phyloP scores from a whole-genome alignment of 1,139 yeast species.

The Ogataea hybrid region DNA sequence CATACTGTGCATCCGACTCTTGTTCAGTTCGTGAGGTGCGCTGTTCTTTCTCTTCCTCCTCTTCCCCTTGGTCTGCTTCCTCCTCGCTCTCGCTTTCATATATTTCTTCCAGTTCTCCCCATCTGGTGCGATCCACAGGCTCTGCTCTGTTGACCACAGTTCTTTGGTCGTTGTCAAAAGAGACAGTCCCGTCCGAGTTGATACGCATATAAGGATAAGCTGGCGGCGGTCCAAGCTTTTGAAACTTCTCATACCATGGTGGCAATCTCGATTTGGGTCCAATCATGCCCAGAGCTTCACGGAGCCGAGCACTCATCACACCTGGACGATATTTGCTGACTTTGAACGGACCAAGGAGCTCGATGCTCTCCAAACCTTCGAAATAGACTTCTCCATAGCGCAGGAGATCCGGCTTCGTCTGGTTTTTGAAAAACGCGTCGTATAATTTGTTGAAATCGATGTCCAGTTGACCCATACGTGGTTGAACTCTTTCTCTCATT shows the following conservation, averaged over 20 bases:
- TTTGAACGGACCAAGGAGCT: constrained; percentile 29
- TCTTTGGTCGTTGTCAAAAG: constrained; percentile 15
- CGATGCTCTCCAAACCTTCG: constrained; percentile 66
- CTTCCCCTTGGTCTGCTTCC: constrained; percentile 33
- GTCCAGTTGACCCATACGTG: constrained; percentile 84
- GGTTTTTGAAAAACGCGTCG: constrained; percentile 83
- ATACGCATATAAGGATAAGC: constrained; percentile 66
- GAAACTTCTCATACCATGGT: constrained; percentile 82
- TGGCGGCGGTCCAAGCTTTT: constrained; percentile 79
- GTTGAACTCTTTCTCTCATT: constrained; percentile 84
- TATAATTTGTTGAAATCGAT: constrained; percentile 80
- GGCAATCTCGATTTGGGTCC: constrained; percentile 49
- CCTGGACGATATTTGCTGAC: constrained; percentile 60
- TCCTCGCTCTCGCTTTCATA: constrained; percentile 39
- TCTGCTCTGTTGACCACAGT: constrained; percentile 25
- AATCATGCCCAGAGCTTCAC: constrained; percentile 69
- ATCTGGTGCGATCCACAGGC: constrained; percentile 33
- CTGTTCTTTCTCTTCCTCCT: background rate
- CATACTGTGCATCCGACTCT: constrained; percentile 24
- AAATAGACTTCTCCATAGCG: constrained; percentile 75
- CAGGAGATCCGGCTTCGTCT: constrained; percentile 67
- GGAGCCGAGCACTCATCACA: constrained; percentile 52
- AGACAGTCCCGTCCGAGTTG: constrained; percentile 35
- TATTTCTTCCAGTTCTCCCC: constrained; percentile 44
- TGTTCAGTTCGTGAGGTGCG: background rate